A percentile compares a stretch with the other conserved stretches of the same genome.
phyloP scores from a whole-genome alignment of 1,284 basidiomycete genomes.

The Cryptococcus sp. region DNA sequence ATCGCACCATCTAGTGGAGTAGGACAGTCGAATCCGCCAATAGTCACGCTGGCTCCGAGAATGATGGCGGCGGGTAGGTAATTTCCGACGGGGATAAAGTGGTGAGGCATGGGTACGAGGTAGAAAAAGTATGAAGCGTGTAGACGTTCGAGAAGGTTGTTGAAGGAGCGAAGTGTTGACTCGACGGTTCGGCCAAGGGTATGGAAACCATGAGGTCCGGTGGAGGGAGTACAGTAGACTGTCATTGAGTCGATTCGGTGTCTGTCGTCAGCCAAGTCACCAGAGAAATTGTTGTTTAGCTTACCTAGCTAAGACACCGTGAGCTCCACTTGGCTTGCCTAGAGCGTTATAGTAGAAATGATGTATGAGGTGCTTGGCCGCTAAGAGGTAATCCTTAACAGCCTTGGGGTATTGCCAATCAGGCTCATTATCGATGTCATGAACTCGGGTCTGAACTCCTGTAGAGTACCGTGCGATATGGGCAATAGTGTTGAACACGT shows the following conservation, averaged over 20 bases:
- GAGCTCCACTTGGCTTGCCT: conserved; percentile 47
- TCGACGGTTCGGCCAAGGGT: conserved; percentile 83
- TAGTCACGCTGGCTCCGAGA: conserved; percentile 74
- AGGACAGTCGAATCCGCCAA: conserved; percentile 72
- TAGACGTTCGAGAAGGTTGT: conserved; percentile 87
- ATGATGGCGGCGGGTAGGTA: conserved; percentile 82
- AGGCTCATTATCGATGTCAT: conserved; percentile 62
- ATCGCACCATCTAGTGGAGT: conserved; percentile 56
- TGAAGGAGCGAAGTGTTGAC: conserved; percentile 78
- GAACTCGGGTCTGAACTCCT: conserved; percentile 67
- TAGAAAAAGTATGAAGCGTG: conserved; percentile 97
- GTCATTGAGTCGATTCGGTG: conserved; percentile 94
- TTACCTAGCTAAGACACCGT: conserved; percentile 49
- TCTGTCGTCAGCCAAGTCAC: conserved; percentile 47
- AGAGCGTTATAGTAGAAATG: conserved; percentile 41
- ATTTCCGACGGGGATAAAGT: conserved; percentile 80
- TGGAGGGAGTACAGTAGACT: conserved; percentile 77
- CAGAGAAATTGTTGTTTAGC: conserved; percentile 1
- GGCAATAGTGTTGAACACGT: conserved; percentile 79
- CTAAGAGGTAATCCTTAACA: conserved; percentile 21
- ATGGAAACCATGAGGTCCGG: conserved; percentile 92
- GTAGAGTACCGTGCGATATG: conserved; percentile 68
- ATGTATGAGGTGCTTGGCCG: conserved; percentile 28
- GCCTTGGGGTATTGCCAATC: background rate
- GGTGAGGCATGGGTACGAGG: conserved; percentile 67